Base-by-base conservation (phyloP, 257 asterid species). In the Penstemon newberryi region DNA sequence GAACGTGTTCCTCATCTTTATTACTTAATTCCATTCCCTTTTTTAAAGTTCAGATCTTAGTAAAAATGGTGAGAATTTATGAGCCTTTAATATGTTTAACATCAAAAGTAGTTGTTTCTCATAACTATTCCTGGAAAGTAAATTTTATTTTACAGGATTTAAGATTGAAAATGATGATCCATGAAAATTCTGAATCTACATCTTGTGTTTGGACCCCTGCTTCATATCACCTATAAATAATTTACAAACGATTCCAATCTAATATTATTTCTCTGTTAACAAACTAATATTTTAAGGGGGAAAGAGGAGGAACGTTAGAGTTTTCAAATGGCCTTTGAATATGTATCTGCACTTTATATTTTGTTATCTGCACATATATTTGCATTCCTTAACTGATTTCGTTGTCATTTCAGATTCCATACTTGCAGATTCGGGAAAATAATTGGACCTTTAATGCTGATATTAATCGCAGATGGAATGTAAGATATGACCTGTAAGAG, bases 381-480 rank as follows among this genome's bases (percentile, higher is more conserved):
- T 56, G 45, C 52, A 43, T 62, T 25, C 8, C 19, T 60, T 63
- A 44, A 40, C 79, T 73, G 40, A 59, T 50, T 43, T 41, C 41
- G 19, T 39, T 1, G 3, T 36, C 19, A 18, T 64, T 78, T 64
- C 88, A 89, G 94, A 74, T 79, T 58, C 83, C 94, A 18, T 91
- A 91, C 73, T 53, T 84, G 73, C 93, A 89, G 87, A 73, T 91
- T 66, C 84, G 88, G 36, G 96, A 91, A 85, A 87, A 87, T 70
- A 91, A 89, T 68, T 91, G 96, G 95, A 87, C 98, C 2, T 67
- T 89, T 40, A 87, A 86, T 70, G 75, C 83, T 1, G 88, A 89
- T 71, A 76, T 67, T 42, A 74, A 77, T 15, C 80, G 96, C 38
- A 82, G 79, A 73, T 91, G 96, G 98, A 84, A 84, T 62, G 79